Evolutionary conservation across 2,329 filamentous ascomycete genomes (phyloP).

Genomic region (Fusarium virguliforme): DNA sequence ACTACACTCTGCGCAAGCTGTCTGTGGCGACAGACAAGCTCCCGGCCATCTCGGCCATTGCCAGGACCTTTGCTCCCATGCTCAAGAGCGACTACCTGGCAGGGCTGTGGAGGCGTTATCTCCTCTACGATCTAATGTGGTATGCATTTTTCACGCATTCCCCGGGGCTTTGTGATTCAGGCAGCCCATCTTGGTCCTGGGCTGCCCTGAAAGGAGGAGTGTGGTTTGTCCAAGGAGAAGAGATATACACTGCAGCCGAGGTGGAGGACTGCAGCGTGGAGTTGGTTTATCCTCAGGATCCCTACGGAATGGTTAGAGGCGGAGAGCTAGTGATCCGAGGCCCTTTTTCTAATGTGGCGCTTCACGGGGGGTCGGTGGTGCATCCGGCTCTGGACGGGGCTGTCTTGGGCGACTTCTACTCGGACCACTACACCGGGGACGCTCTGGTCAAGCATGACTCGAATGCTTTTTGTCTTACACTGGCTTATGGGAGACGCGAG

Average conservation of each 20-base stretch:
- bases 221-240: background rate
- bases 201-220: background rate
- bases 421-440: too few relatives aligned
- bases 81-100: background rate
- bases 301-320: background rate
- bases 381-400: too few relatives aligned
- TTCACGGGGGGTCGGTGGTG: too few relatives aligned
- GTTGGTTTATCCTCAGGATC: background rate
- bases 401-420: too few relatives aligned
- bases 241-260: background rate
- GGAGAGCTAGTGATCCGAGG: background rate
- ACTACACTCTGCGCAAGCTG: background rate
- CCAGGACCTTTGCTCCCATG: background rate
- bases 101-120: background rate
- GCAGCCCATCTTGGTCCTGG: background rate
- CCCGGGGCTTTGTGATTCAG: background rate
- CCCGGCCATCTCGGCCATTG: background rate
- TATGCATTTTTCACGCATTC: background rate
- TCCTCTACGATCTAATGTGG: background rate
- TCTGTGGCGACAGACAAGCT: background rate
- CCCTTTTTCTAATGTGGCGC: too few relatives aligned
- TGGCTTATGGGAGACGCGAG: too few relatives aligned
- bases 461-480: too few relatives aligned
- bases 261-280: background rate
- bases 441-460: too few relatives aligned